These are phyloP conservation scores for Phylloporus sp. DNA, from an alignment of 768 basidiomycete species.

Conservation along the genomic window DNA sequence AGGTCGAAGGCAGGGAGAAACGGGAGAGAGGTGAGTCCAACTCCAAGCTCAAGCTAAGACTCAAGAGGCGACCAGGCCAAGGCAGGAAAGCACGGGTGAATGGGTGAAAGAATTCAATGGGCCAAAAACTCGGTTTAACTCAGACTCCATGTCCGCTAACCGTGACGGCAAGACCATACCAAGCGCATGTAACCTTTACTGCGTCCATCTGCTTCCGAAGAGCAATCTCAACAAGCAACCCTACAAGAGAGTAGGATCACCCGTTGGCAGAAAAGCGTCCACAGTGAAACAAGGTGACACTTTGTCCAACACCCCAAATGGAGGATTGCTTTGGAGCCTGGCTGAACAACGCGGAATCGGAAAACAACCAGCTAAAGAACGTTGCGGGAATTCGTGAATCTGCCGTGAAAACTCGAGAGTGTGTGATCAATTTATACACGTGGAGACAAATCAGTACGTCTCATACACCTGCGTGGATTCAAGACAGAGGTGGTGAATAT, in stretches of 20 bases:
- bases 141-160: slow-evolving; percentile 20
- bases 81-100: background rate
- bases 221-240: background rate
- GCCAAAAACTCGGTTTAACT: slow-evolving; percentile 13
- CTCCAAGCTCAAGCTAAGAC: too few relatives aligned
- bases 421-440: too few relatives aligned
- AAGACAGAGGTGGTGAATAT: background rate
- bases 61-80: slow-evolving; percentile 1
- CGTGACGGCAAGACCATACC: slow-evolving; percentile 27
- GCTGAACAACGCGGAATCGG: slow-evolving; percentile 3
- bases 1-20: background rate
- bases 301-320: background rate
- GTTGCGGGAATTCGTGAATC: too few relatives aligned
- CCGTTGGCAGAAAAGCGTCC: background rate
- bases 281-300: background rate
- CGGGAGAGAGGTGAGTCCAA: background rate
- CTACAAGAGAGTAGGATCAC: too few relatives aligned
- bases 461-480: background rate
- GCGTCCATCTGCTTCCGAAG: slow-evolving; percentile 6
- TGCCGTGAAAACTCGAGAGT: too few relatives aligned
- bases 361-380: too few relatives aligned
- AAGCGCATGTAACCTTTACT: slow-evolving; percentile 21
- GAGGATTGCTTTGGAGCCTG: background rate
- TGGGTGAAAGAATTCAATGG: too few relatives aligned
- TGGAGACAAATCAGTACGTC: too few relatives aligned